Percentiles rank a stretch among this genome's conserved stretches.
phyloP scores from a whole-genome alignment of 2,329 filamentous ascomycete species.

The Penicillium thymicola region DNA sequence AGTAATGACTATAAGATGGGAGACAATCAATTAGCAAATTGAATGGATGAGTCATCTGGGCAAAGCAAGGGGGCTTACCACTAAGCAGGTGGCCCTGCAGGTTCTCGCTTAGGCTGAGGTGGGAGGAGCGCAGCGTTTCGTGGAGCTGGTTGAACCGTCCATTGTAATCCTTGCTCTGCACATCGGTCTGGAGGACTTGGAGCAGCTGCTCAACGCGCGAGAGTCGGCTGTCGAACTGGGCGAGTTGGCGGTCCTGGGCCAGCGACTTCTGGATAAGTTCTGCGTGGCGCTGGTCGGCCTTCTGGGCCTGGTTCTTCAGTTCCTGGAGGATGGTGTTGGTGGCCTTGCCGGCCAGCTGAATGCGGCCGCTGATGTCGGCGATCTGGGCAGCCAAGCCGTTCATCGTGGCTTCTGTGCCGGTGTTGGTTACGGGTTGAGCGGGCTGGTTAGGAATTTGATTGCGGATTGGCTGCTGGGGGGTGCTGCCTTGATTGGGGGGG shows the following conservation, averaged over 20 bases:
- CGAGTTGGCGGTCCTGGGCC: slow-evolving; percentile 27
- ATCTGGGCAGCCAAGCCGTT: slow-evolving; percentile 60
- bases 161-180: slow-evolving; percentile 57
- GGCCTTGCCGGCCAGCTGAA: slow-evolving; percentile 63
- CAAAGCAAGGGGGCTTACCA: slow-evolving; percentile 41
- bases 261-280: slow-evolving; percentile 44
- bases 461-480: slow-evolving; percentile 20
- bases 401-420: slow-evolving; percentile 23
- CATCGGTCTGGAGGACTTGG: slow-evolving; percentile 50
- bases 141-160: slow-evolving; percentile 54
- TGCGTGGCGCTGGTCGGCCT: slow-evolving; percentile 54
- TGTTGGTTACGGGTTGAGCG: slow-evolving; percentile 38
- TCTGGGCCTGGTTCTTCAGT: slow-evolving; percentile 51
- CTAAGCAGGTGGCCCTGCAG: slow-evolving; percentile 50
- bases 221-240: slow-evolving; percentile 40
- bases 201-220: slow-evolving; percentile 54
- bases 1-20: slow-evolving; percentile 45
- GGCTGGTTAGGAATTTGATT: slow-evolving; percentile 21
- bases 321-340: slow-evolving; percentile 54
- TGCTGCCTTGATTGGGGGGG: slow-evolving; percentile 18
- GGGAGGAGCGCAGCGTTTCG: slow-evolving; percentile 51
- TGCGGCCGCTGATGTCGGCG: slow-evolving; percentile 76
- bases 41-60: neutral
- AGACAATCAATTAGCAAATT: slow-evolving; percentile 1
- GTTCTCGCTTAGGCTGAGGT: slow-evolving; percentile 51